These are phyloP conservation scores for Bothriochloa decipiens DNA, from an alignment of 176 grass and related monocot genomes.

Conservation along the genomic window DNA sequence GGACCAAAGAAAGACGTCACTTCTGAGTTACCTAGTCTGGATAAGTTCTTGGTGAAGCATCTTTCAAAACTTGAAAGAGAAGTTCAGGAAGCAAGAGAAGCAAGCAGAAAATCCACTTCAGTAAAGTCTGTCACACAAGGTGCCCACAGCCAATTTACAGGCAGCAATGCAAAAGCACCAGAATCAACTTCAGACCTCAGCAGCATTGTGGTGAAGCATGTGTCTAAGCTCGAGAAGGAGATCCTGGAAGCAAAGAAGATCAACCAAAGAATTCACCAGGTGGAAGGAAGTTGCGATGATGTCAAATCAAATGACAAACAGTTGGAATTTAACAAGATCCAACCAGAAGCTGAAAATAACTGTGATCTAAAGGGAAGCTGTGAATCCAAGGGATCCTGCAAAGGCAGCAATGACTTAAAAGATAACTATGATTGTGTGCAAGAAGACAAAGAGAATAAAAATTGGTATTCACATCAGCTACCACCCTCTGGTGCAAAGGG, in stretches of 20 bases:
- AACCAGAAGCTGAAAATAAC: slow-evolving; percentile 33
- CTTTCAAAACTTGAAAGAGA: slow-evolving; percentile 74
- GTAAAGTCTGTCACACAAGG: slow-evolving; percentile 26
- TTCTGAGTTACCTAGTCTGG: slow-evolving; percentile 70
- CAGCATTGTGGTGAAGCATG: slow-evolving; percentile 64
- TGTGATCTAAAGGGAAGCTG: slow-evolving; percentile 19
- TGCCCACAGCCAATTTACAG: slow-evolving; percentile 20
- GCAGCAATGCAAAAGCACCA: neutral
- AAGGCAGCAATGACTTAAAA: slow-evolving; percentile 34
- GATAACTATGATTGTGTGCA: slow-evolving; percentile 19
- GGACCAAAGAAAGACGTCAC: slow-evolving; percentile 51
- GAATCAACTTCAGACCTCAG: slow-evolving; percentile 44
- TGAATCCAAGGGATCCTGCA: slow-evolving; percentile 21
- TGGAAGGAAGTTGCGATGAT: slow-evolving; percentile 33
- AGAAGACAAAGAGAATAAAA: slow-evolving; percentile 63
- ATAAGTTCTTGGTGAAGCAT: slow-evolving; percentile 90
- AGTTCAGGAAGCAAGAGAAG: slow-evolving; percentile 61
- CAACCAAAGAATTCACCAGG: neutral
- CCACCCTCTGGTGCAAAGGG: slow-evolving; percentile 44
- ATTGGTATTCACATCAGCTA: slow-evolving; percentile 24
- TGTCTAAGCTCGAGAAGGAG: slow-evolving; percentile 70
- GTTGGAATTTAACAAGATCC: slow-evolving; percentile 27
- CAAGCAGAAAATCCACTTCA: slow-evolving; percentile 38
- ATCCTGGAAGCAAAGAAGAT: slow-evolving; percentile 65
- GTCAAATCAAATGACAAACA: slow-evolving; percentile 24